Evolutionary conservation across 805 yeast genomes (phyloP).

Genomic region (Yarrowia keelungensis): DNA sequence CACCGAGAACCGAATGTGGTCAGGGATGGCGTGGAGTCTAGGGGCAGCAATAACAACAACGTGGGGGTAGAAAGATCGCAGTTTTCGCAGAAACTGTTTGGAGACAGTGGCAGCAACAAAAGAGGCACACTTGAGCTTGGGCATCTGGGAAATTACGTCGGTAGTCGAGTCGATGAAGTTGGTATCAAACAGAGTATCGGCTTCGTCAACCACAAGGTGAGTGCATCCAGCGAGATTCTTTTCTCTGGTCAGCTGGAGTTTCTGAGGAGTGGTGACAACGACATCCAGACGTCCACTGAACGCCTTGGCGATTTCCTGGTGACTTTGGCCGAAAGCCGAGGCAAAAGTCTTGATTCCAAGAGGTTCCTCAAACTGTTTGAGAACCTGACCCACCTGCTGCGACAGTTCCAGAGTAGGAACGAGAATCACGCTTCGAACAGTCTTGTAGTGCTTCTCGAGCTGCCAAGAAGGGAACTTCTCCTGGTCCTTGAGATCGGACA

Average conservation of each 20-base stretch:
- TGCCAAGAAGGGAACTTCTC: conserved; percentile 55
- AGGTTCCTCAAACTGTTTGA: conserved; percentile 42
- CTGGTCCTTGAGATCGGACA: conserved; percentile 70
- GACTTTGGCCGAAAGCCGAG: conserved; percentile 28
- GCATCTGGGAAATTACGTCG: conserved; percentile 58
- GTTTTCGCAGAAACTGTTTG: conserved; percentile 67
- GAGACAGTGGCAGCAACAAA: conserved; percentile 94
- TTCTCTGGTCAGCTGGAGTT: conserved; percentile 45
- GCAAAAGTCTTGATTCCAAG: conserved; percentile 33
- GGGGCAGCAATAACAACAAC: conserved; percentile 76
- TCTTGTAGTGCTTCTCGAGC: conserved; percentile 49
- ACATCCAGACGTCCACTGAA: conserved; percentile 67
- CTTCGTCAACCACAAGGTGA: conserved; percentile 85
- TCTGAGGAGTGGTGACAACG: conserved; percentile 85
- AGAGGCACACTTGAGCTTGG: conserved; percentile 66
- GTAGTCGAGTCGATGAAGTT: conserved; percentile 76
- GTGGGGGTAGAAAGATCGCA: conserved; percentile 68
- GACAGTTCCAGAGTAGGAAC: conserved; percentile 92
- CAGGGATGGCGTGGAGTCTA: conserved; percentile 82
- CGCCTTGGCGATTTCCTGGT: conserved; percentile 38
- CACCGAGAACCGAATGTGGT: conserved; percentile 70
- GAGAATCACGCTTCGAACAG: conserved; percentile 74
- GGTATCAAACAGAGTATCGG: conserved; percentile 87
- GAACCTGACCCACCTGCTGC: conserved; percentile 69
- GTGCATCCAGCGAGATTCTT: conserved; percentile 40